Evolutionary conservation across 805 yeast species (phyloP).

Genomic region (Metschnikowia vanudenii): DNA sequence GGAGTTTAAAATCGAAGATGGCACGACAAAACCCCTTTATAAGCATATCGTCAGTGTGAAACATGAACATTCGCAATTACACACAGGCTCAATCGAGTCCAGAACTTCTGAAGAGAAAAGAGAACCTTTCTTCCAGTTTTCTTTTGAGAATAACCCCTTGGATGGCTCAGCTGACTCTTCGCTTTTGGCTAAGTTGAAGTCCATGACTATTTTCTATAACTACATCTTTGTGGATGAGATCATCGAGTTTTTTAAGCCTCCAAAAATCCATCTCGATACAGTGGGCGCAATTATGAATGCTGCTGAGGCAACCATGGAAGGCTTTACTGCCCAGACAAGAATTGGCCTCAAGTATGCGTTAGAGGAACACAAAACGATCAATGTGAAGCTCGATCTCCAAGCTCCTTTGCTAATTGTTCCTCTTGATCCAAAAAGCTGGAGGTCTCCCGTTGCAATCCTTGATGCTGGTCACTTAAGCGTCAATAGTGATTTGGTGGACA

Average conservation of each 20-base stretch:
- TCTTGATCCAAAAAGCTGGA: slow-evolving; percentile 70
- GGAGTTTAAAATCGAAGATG: slow-evolving; percentile 85
- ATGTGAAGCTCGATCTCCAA: slow-evolving; percentile 83
- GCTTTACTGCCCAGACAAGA: slow-evolving; percentile 83
- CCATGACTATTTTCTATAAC: slow-evolving; percentile 89
- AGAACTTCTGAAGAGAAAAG: slow-evolving; percentile 6
- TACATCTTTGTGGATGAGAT: slow-evolving; percentile 78
- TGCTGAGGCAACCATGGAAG: slow-evolving; percentile 93
- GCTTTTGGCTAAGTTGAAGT: slow-evolving; percentile 67
- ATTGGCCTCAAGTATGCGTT: slow-evolving; percentile 90
- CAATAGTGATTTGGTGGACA: slow-evolving; percentile 74
- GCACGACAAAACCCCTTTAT: slow-evolving; percentile 74
- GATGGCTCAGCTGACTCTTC: slow-evolving; percentile 82
- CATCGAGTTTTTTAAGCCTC: slow-evolving; percentile 77
- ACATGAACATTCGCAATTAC: slow-evolving; percentile 47
- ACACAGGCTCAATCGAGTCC: slow-evolving; percentile 16
- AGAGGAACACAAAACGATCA: slow-evolving; percentile 89
- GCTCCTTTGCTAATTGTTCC: slow-evolving; percentile 92
- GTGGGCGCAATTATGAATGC: slow-evolving; percentile 89
- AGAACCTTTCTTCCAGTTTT: slow-evolving; percentile 76
- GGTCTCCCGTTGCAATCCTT: slow-evolving; percentile 84
- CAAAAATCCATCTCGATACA: slow-evolving; percentile 80
- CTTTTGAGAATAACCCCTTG: slow-evolving; percentile 84
- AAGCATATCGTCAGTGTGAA: slow-evolving; percentile 86
- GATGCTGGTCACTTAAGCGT: slow-evolving; percentile 96